These are phyloP conservation scores for Coffea canephora DNA, from an alignment of 257 asterid genomes.

Conservation along the genomic window DNA sequence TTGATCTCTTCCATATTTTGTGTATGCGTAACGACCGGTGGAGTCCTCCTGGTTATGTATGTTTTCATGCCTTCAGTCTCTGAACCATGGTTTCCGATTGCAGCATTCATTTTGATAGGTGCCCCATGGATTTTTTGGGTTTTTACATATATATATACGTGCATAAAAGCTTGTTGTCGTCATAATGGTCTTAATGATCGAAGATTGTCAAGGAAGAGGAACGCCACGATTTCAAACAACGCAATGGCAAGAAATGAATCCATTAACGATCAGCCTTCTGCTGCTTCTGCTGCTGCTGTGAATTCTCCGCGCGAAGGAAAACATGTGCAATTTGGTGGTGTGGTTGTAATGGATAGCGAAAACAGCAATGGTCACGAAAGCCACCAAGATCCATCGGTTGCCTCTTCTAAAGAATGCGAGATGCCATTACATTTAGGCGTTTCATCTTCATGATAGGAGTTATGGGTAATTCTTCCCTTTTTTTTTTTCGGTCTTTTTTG, in stretches of 20 bases:
- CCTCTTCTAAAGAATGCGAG: slow-evolving; percentile 29
- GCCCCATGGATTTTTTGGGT: slow-evolving; percentile 40
- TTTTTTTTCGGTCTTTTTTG: background rate
- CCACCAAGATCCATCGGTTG: slow-evolving; percentile 15
- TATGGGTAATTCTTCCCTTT: background rate
- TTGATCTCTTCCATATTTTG: slow-evolving; percentile 32
- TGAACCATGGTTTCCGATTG: slow-evolving; percentile 34
- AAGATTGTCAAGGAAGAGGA: slow-evolving; percentile 13
- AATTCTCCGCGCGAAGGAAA: slow-evolving; percentile 9
- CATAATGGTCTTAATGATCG: background rate
- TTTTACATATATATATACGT: slow-evolving; percentile 32
- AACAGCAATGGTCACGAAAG: background rate
- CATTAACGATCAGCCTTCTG: background rate
- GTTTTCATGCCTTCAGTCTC: slow-evolving; percentile 26
- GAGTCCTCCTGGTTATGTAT: slow-evolving; percentile 33
- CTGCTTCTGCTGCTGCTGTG: background rate
- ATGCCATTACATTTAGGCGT: slow-evolving; percentile 26
- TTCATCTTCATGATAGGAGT: slow-evolving; percentile 17
- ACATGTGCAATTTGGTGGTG: slow-evolving; percentile 12
- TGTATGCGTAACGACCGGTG: slow-evolving; percentile 30
- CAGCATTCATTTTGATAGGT: slow-evolving; percentile 32
- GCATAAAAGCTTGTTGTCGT: slow-evolving; percentile 17
- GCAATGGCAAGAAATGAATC: slow-evolving; percentile 11
- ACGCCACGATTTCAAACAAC: background rate
- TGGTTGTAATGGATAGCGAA: slow-evolving; percentile 12